A percentile compares a stretch with the other conserved stretches of the same genome.
Conservation (phyloP, 1,139 yeast species). For the Spathaspora sp. region DNA sequence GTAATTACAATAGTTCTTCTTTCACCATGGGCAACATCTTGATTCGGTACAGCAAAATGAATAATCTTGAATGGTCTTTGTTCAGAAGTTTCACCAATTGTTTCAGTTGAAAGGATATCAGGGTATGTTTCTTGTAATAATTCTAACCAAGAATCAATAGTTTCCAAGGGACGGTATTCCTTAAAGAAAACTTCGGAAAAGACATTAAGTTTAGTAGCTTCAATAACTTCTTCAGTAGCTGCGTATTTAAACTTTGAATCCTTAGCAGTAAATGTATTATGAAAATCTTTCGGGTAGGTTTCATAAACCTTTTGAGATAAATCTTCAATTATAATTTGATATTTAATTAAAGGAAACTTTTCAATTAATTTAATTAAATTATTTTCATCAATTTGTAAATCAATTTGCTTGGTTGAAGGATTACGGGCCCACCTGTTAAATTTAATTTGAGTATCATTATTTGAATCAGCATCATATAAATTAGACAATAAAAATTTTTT, state of each 20-base stretch:
- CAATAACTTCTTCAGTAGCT: slow-evolving; percentile 20
- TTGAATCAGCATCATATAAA: slow-evolving; percentile 1
- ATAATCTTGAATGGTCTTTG: slow-evolving; percentile 68
- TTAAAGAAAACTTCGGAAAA: slow-evolving; percentile 57
- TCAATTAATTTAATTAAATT: slow-evolving; percentile 23
- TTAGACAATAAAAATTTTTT: slow-evolving; percentile 18
- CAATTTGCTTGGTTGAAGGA: slow-evolving; percentile 25
- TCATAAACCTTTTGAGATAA: slow-evolving; percentile 56
- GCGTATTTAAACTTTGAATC: slow-evolving; percentile 15
- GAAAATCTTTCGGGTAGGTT: slow-evolving; percentile 43
- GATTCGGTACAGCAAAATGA: slow-evolving; percentile 52
- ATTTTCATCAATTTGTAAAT: slow-evolving; percentile 31
- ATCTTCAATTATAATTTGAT: slow-evolving; percentile 50
- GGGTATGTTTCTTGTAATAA: slow-evolving; percentile 56
- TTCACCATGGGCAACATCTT: slow-evolving; percentile 42
- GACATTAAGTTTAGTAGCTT: slow-evolving; percentile 20
- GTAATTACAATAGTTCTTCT: slow-evolving; percentile 73
- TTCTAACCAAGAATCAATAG: slow-evolving; percentile 73
- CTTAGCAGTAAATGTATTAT: slow-evolving; percentile 11
- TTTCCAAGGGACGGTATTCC: slow-evolving; percentile 65
- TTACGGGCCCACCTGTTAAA: slow-evolving; percentile 36
- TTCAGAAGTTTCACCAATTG: slow-evolving; percentile 74
- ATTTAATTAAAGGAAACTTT: slow-evolving; percentile 22
- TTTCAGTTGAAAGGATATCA: slow-evolving; percentile 55
- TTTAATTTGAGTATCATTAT: slow-evolving; percentile 10